Evolutionary conservation across 352 stramenopile genomes (phyloP).

Genomic region (Phytophthora chlamydospora): DNA sequence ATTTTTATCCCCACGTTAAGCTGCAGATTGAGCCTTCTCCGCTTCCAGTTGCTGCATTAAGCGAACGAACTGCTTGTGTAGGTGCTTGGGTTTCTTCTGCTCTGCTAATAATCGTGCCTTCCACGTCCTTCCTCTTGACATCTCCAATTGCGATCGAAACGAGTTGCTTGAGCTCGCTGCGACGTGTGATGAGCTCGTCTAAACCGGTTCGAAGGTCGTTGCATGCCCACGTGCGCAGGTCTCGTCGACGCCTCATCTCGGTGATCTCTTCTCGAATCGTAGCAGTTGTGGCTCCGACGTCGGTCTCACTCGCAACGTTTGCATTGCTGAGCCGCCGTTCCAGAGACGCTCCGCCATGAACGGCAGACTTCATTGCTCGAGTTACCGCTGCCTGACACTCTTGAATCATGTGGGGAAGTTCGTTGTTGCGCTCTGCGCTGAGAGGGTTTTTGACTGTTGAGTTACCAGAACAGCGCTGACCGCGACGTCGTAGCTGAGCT

Average conservation of each 20-base stretch:
- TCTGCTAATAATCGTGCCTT: constrained; percentile 53
- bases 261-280: constrained; percentile 48
- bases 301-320: not conserved
- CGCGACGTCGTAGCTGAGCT: constrained; percentile 67
- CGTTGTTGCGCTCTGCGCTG: constrained; percentile 40
- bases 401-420: constrained; percentile 41
- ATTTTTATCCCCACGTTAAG: constrained; percentile 16
- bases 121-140: constrained; percentile 62
- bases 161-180: constrained; percentile 69
- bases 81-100: constrained; percentile 58
- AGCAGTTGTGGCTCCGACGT: constrained; percentile 16
- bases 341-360: not conserved
- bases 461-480: too few species aligned
- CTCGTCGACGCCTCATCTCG: constrained; percentile 43
- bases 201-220: constrained; percentile 40
- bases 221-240: constrained; percentile 64
- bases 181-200: constrained; percentile 58
- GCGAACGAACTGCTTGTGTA: constrained; percentile 64
- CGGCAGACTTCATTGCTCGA: constrained; percentile 24
- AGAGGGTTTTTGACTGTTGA: too few species aligned
- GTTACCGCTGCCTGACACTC: constrained; percentile 28
- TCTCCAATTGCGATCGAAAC: constrained; percentile 47
- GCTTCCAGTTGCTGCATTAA: constrained; percentile 61
- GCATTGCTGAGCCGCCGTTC: not conserved
- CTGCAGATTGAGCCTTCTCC: constrained; percentile 29